A percentile compares a stretch with the other conserved stretches of the same genome.
Conservation (phyloP, 75 land plant species). For the Ceratopteris richardii region DNA sequence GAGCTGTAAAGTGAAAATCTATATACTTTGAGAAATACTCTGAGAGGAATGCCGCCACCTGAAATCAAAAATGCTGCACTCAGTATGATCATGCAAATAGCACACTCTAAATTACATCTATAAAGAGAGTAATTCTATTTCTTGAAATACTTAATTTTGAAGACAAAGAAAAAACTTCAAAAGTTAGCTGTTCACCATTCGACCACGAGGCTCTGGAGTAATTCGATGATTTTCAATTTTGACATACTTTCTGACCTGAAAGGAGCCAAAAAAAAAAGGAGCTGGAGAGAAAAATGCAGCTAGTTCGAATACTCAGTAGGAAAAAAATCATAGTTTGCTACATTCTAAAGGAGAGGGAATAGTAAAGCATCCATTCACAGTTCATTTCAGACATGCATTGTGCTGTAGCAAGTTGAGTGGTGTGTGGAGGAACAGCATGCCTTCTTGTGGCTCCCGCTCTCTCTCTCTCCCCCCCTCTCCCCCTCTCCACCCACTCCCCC, state of each 20-base stretch:
- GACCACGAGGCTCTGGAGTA: conserved; percentile 87
- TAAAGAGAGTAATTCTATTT: too few species aligned
- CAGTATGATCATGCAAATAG: neutral
- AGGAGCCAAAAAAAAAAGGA: conserved; percentile 11
- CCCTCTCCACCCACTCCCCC: too few species aligned
- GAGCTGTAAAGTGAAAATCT: conserved; percentile 82
- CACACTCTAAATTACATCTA: neutral
- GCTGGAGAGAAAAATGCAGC: too few species aligned
- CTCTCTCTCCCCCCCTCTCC: too few species aligned
- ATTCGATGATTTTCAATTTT: conserved; percentile 48
- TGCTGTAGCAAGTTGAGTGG: too few species aligned
- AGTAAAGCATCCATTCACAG: too few species aligned
- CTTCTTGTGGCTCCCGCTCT: too few species aligned
- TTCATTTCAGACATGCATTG: too few species aligned
- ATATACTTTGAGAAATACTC: conserved; percentile 76
- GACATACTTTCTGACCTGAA: conserved; percentile 84
- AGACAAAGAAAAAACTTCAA: neutral
- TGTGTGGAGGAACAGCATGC: too few species aligned
- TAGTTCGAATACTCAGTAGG: too few species aligned
- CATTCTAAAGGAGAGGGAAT: too few species aligned
- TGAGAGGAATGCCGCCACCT: conserved; percentile 82
- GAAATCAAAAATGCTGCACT: conserved; percentile 1
- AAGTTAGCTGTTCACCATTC: conserved; percentile 53
- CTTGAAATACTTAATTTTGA: neutral
- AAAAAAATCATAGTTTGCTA: too few species aligned